Percentiles rank a stretch among this genome's conserved stretches.
phyloP scores from a whole-genome alignment of 345 rosid genomes.

The Capsella bursapastoris region DNA sequence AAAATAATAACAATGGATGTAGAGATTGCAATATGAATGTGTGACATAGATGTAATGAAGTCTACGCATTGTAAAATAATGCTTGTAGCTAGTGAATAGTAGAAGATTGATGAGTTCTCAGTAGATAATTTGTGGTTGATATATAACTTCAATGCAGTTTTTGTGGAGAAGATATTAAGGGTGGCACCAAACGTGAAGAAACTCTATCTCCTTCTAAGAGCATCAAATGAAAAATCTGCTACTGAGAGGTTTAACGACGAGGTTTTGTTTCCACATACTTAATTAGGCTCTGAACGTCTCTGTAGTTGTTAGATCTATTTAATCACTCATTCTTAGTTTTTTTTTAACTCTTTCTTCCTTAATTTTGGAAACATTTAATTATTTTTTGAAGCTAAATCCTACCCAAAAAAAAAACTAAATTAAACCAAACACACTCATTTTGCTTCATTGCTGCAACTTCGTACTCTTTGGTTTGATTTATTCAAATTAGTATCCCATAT shows the following conservation, averaged over 20 bases:
- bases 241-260: conserved; percentile 67
- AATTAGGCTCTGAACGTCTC: neutral
- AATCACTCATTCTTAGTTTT: neutral
- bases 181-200: conserved; percentile 85
- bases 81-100: neutral
- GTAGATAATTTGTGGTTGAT: conserved; percentile 3
- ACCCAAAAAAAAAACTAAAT: neutral
- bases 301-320: neutral
- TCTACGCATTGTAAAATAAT: neutral
- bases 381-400: neutral
- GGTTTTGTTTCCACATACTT: conserved; percentile 46
- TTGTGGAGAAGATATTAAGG: conserved; percentile 78
- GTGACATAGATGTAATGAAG: neutral
- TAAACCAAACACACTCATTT: neutral
- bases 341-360: neutral
- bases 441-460: too few species aligned
- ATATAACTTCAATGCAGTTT: conserved; percentile 52
- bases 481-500: neutral
- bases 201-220: conserved; percentile 76
- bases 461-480: neutral
- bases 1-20: neutral
- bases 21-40: neutral
- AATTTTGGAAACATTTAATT: too few species aligned
- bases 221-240: conserved; percentile 66
- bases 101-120: neutral